Evolutionary conservation across 192 early-diverging fungal genomes (phyloP), one percentile per base, ranked within the genome.

Genomic region (Coemansia sp.): DNA sequence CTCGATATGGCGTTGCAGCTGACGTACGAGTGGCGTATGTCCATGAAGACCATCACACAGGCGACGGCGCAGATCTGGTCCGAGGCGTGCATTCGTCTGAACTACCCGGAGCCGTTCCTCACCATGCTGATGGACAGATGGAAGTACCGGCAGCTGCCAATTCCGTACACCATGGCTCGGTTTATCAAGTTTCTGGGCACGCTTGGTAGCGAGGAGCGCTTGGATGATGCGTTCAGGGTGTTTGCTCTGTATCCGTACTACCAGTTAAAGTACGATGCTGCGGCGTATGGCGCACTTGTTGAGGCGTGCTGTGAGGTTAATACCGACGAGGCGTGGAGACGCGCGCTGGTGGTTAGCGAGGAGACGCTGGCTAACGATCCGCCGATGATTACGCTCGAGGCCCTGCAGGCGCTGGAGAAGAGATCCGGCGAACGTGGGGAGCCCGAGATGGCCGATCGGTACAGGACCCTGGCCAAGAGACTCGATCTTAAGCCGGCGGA

Each of bases 241-340:
- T 80, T 80, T 73, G 77, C 66, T 2, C 67, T 73, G 14, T 69
- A 69, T 38, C 66, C 62, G 12, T 72, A 63, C 53, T 80, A 73
- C 43, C 59, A 44, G 11, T 25, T 80, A 0, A 10, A 34, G 0
- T 25, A 67, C 10, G 67, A 66, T 24, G 66, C 77, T 1, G 11
- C 21, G 0, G 70, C 66, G 0, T 80, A 80, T 22, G 77, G 77
- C 8, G 77, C 69, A 10, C 45, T 73, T 14, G 64, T 80, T 0
- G 70, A 80, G 47, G 76, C 70, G 2, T 73, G 76, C 53, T 73
- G 65, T 33, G 48, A 30, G 34, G 24, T 69, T 24, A 63, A 59
- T 27, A 57, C 59, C 0, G 76, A 73, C 33, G 70, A 72, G 49
- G 66, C 69, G 2, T 79, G 76, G 76, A 60, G 74, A 4, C 47